Percentiles rank a stretch among this genome's conserved stretches.
Evolutionary conservation across 1,284 basidiomycete genomes (phyloP).

Genomic region (Ceraceosorus bombacis): DNA sequence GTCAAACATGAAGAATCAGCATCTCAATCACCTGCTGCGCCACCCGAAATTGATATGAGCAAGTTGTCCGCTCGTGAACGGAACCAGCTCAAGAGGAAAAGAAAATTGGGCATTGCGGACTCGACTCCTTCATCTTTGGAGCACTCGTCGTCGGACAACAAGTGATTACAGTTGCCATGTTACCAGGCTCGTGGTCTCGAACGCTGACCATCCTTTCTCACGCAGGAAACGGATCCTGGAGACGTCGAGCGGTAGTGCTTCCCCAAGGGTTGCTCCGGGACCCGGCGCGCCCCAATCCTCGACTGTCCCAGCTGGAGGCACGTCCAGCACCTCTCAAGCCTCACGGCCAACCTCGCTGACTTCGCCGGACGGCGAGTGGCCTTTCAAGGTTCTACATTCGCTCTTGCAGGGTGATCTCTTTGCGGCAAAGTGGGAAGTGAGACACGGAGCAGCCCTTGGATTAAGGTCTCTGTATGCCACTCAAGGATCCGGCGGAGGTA

Average conservation of each 20-base stretch:
- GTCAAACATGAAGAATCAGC: not conserved
- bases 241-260: too few species aligned
- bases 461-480: slow-evolving; percentile 78
- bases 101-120: slow-evolving; percentile 55
- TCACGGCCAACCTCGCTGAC: slow-evolving; percentile 28
- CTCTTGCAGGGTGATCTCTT: slow-evolving; percentile 78
- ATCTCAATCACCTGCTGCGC: not conserved
- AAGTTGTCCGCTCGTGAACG: slow-evolving; percentile 64
- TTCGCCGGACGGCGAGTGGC: slow-evolving; percentile 63
- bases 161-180: too few species aligned
- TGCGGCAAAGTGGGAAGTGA: slow-evolving; percentile 77
- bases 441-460: slow-evolving; percentile 89
- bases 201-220: too few species aligned
- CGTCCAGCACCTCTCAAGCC: slow-evolving; percentile 15
- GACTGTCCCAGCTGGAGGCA: too few species aligned
- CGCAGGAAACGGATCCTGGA: too few species aligned
- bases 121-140: too few species aligned
- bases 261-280: too few species aligned
- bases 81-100: slow-evolving; percentile 81
- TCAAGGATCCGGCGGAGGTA: slow-evolving; percentile 76
- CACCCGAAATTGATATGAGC: slow-evolving; percentile 33
- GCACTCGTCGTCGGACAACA: too few species aligned
- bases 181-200: too few species aligned
- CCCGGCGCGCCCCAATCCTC: too few species aligned
- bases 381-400: slow-evolving; percentile 78